phyloP scores from a whole-genome alignment of 2,329 filamentous ascomycete genomes.

The Nakataea oryzae region DNA sequence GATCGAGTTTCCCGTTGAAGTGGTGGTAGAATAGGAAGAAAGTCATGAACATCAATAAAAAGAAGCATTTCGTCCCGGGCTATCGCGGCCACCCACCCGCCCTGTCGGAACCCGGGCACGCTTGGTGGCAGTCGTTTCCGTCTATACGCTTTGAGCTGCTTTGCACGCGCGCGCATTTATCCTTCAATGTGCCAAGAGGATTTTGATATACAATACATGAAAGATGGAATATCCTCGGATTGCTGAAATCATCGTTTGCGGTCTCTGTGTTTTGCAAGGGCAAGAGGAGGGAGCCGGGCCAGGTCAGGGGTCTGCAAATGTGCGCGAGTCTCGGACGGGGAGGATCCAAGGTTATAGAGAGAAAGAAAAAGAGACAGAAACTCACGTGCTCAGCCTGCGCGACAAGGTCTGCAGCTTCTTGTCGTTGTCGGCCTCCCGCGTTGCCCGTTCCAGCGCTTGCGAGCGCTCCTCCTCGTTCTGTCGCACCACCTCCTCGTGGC shows the following conservation, averaged over 20 bases:
- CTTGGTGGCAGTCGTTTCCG: background rate
- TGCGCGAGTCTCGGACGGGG: no score
- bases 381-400: slow-evolving; percentile 92
- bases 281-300: background rate
- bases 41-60: background rate
- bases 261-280: slow-evolving; percentile 3
- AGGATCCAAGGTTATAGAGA: background rate
- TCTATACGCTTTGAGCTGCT: background rate
- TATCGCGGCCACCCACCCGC: background rate
- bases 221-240: background rate
- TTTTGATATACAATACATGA: background rate
- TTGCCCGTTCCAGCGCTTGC: slow-evolving; percentile 76
- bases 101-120: background rate
- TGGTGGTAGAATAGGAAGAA: background rate
- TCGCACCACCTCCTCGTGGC: slow-evolving; percentile 79
- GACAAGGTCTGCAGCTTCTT: slow-evolving; percentile 77
- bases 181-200: background rate
- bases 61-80: background rate
- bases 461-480: slow-evolving; percentile 73
- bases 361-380: slow-evolving; percentile 10
- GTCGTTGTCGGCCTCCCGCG: slow-evolving; percentile 85
- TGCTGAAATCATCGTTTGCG: slow-evolving; percentile 8
- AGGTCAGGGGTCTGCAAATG: background rate
- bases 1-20: background rate
- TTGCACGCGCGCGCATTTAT: background rate